Conservation (phyloP, 2,329 filamentous ascomycete genomes). For the Calonectria henricotiae region DNA sequence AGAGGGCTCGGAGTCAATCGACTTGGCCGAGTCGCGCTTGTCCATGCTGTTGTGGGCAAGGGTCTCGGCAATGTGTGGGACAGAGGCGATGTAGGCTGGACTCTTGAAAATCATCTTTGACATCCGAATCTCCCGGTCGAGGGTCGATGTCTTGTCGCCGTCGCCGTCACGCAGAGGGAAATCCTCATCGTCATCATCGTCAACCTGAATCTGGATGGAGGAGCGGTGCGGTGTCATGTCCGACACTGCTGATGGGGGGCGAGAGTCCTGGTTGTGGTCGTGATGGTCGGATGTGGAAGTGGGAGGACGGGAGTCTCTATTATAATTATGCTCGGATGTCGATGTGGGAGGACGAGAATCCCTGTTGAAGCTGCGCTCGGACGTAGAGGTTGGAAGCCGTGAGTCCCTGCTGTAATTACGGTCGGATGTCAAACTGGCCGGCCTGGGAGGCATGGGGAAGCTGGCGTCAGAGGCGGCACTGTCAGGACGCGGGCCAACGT, state of each 20-base stretch:
- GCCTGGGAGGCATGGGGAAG: slow-evolving; percentile 16
- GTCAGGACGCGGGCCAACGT: slow-evolving; percentile 49
- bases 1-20: slow-evolving; percentile 60
- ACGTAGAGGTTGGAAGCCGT: slow-evolving; percentile 31
- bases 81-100: slow-evolving; percentile 59
- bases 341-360: slow-evolving; percentile 23
- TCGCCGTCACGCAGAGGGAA: slow-evolving; percentile 41
- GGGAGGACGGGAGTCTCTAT: slow-evolving; percentile 51
- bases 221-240: slow-evolving; percentile 50
- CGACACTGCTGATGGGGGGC: slow-evolving; percentile 59
- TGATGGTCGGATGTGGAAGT: slow-evolving; percentile 50
- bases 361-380: slow-evolving; percentile 22
- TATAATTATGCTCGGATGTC: slow-evolving; percentile 24
- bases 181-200: slow-evolving; percentile 44
- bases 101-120: slow-evolving; percentile 62
- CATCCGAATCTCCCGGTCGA: slow-evolving; percentile 60
- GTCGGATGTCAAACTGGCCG: slow-evolving; percentile 18
- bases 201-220: slow-evolving; percentile 30
- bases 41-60: slow-evolving; percentile 53
- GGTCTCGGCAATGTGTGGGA: slow-evolving; percentile 59
- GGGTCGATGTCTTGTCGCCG: slow-evolving; percentile 49
- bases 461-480: slow-evolving; percentile 17
- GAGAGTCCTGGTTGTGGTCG: slow-evolving; percentile 35
- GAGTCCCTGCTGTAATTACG: slow-evolving; percentile 24
- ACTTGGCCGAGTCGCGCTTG: slow-evolving; percentile 70